phyloP scores from a whole-genome alignment of 176 grass and related monocot genomes.

The Saccharum officinarum region DNA sequence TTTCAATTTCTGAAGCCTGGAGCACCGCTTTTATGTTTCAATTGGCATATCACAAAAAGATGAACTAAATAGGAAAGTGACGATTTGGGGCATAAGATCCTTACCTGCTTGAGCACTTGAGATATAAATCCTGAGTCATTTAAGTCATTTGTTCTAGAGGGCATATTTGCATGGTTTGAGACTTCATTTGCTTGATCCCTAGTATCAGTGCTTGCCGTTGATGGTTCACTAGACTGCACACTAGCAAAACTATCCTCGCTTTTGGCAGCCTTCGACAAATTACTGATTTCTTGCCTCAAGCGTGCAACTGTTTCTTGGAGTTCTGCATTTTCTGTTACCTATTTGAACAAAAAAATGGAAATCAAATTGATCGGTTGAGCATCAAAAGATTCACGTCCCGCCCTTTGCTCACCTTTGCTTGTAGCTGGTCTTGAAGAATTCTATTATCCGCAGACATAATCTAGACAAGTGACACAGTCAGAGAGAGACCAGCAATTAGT shows the following conservation, averaged over 20 bases:
- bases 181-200: conserved; percentile 43
- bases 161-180: conserved; percentile 30
- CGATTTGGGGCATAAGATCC: not conserved
- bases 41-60: not conserved
- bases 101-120: conserved; percentile 85
- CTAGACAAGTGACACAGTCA: conserved; percentile 43
- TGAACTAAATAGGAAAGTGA: not conserved
- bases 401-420: conserved; percentile 67
- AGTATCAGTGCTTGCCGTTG: conserved; percentile 30
- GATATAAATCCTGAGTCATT: conserved; percentile 63
- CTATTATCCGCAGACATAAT: conserved; percentile 99
- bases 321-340: conserved; percentile 80
- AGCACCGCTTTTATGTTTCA: conserved; percentile 16
- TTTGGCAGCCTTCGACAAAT: conserved; percentile 43
- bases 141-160: conserved; percentile 42
- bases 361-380: conserved; percentile 36
- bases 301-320: conserved; percentile 58
- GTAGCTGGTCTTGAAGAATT: conserved; percentile 96
- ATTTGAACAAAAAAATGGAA: conserved; percentile 31
- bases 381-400: conserved; percentile 20
- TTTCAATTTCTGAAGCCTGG: conserved; percentile 91
- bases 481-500: conserved; percentile 35
- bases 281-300: conserved; percentile 64
- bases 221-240: conserved; percentile 52
- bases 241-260: conserved; percentile 41